A percentile compares a stretch with the other conserved stretches of the same genome.
These are phyloP conservation scores for Acacia acuminata DNA, from an alignment of 306 rosid species.

Conservation along the genomic window DNA sequence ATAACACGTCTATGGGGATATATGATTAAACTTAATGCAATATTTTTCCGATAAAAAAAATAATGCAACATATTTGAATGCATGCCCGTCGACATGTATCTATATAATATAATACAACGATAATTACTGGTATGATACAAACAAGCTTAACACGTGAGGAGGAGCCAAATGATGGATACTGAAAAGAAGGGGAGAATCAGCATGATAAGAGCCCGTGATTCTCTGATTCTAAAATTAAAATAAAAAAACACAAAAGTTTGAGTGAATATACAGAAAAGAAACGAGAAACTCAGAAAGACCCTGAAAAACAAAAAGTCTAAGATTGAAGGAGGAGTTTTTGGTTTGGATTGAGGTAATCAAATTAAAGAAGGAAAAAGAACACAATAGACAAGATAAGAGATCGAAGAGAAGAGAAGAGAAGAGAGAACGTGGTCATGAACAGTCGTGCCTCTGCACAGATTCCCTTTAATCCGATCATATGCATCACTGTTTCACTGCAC, in stretches of 20 bases:
- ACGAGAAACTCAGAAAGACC: not conserved
- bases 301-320: conserved; percentile 46
- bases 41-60: too few species aligned
- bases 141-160: not conserved
- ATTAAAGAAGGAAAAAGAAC: not conserved
- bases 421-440: conserved; percentile 57
- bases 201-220: not conserved
- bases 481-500: conserved; percentile 28
- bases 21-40: too few species aligned
- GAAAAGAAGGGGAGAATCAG: not conserved
- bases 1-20: too few species aligned
- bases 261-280: conserved; percentile 13
- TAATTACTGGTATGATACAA: too few species aligned
- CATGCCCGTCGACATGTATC: too few species aligned
- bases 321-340: conserved; percentile 23
- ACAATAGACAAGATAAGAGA: conserved; percentile 38
- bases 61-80: too few species aligned
- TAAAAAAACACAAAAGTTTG: not conserved
- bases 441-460: conserved; percentile 57
- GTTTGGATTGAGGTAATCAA: conserved; percentile 25
- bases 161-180: not conserved
- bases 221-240: not conserved
- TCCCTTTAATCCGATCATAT: conserved; percentile 47
- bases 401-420: conserved; percentile 50
- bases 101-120: too few species aligned